Conservation (phyloP, 2,329 filamentous ascomycete genomes). For the Monilinia fructicola region DNA sequence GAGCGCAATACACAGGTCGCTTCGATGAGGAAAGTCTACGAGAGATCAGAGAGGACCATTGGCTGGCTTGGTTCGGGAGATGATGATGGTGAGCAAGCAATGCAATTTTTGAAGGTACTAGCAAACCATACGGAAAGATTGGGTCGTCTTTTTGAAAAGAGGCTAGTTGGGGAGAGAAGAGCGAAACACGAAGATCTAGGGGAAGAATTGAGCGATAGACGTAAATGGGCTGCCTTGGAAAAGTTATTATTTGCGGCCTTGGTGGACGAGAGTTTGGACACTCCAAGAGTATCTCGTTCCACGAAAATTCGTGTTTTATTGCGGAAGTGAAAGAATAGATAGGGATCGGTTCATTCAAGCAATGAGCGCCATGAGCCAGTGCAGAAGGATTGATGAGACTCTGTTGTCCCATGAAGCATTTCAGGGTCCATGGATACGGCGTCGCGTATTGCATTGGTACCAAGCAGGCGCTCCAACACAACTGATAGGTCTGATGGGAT, state of each 20-base stretch:
- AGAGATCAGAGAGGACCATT: background rate
- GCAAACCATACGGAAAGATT: background rate
- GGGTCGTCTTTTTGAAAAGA: background rate
- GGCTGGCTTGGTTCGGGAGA: slow-evolving; percentile 5
- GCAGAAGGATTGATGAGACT: slow-evolving; percentile 23
- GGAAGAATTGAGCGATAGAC: background rate
- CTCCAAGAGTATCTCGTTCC: slow-evolving; percentile 26
- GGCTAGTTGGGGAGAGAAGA: background rate
- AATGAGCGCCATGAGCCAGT: background rate
- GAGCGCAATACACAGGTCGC: slow-evolving; percentile 6
- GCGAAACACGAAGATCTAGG: background rate
- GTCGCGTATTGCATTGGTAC: slow-evolving; percentile 20
- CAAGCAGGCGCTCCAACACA: background rate
- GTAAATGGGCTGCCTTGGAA: slow-evolving; percentile 19
- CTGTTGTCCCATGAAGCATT: slow-evolving; percentile 22
- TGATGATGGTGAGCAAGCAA: background rate
- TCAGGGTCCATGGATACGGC: slow-evolving; percentile 23
- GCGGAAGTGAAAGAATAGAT: slow-evolving; percentile 11
- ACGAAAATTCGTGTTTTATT: slow-evolving; percentile 22
- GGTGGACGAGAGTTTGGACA: slow-evolving; percentile 27
- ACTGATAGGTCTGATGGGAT: slow-evolving; percentile 22
- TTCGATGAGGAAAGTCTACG: slow-evolving; percentile 1
- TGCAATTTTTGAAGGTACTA: background rate
- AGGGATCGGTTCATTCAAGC: background rate
- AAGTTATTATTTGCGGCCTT: slow-evolving; percentile 18